Conservation (phyloP, 1,139 yeast species). For the Zygosaccharomyces sapae region DNA sequence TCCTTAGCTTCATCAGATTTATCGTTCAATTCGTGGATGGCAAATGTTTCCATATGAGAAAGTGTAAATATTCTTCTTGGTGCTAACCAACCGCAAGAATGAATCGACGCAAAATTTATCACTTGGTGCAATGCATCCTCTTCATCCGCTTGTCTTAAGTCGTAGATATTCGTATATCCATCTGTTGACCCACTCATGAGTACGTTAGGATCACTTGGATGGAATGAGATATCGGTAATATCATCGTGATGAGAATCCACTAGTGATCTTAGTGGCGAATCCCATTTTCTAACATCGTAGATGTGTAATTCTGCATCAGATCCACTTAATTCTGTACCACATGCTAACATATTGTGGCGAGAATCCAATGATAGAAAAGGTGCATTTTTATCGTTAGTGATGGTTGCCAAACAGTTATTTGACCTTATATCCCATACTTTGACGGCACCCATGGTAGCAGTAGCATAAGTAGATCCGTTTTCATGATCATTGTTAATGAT, state of each 20-base stretch:
- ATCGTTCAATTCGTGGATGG: conserved; percentile 68
- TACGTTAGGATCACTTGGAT: conserved; percentile 57
- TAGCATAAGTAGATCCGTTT: conserved; percentile 35
- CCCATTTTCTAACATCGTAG: conserved; percentile 59
- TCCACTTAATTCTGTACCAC: conserved; percentile 81
- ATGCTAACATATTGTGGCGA: conserved; percentile 51
- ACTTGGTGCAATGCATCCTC: conserved; percentile 90
- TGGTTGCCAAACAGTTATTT: conserved; percentile 33
- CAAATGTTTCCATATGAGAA: conserved; percentile 90
- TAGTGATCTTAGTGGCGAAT: conserved; percentile 48
- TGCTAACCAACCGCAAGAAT: conserved; percentile 70
- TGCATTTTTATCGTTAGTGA: conserved; percentile 44
- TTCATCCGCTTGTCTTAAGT: conserved; percentile 58
- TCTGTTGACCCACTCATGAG: conserved; percentile 90
- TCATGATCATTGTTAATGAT: conserved; percentile 29
- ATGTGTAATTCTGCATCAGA: conserved; percentile 77
- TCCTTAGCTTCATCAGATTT: conserved; percentile 49
- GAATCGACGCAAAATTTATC: conserved; percentile 79
- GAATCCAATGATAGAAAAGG: conserved; percentile 42
- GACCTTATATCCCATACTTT: conserved; percentile 65
- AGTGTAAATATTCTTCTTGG: conserved; percentile 63
- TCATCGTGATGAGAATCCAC: conserved; percentile 93
- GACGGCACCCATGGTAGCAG: conserved; percentile 57
- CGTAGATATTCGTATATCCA: conserved; percentile 83
- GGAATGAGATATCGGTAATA: conserved; percentile 75